Evolutionary conservation across 179 eudicot species (phyloP).

Genomic region (Actinidia chinensis): DNA sequence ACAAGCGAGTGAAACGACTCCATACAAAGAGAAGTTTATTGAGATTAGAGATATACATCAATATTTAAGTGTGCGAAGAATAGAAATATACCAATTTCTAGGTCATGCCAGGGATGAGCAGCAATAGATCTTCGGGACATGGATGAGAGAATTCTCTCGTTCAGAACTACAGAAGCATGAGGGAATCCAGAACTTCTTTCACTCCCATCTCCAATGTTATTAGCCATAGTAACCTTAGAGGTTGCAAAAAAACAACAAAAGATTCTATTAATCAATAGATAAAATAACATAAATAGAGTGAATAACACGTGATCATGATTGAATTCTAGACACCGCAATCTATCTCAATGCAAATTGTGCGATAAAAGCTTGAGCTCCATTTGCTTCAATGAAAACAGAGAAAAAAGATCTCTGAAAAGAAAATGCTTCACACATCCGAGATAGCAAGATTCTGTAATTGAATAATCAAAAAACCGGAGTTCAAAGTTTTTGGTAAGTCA

Average conservation of each 20-base stretch:
- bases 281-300: not conserved
- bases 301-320: not conserved
- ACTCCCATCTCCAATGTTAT: conserved; percentile 39
- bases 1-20: not conserved
- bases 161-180: conserved; percentile 47
- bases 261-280: not conserved
- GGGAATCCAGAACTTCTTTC: conserved; percentile 33
- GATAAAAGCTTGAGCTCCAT: not conserved
- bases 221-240: conserved; percentile 56
- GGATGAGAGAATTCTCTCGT: conserved; percentile 82
- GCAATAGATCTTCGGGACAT: conserved; percentile 75
- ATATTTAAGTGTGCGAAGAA: no score
- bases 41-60: no score
- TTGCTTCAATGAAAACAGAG: not conserved
- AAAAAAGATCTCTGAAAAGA: not conserved
- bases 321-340: not conserved
- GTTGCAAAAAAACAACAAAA: not conserved
- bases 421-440: no score
- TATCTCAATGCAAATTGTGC: not conserved
- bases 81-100: conserved; percentile 93
- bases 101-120: conserved; percentile 98
- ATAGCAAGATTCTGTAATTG: not conserved
- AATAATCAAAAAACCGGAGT: not conserved
- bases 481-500: not conserved
- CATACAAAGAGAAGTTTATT: no score